These are phyloP conservation scores for Hydrangea macrophylla DNA, from an alignment of 148 eudicot species.

Conservation along the genomic window DNA sequence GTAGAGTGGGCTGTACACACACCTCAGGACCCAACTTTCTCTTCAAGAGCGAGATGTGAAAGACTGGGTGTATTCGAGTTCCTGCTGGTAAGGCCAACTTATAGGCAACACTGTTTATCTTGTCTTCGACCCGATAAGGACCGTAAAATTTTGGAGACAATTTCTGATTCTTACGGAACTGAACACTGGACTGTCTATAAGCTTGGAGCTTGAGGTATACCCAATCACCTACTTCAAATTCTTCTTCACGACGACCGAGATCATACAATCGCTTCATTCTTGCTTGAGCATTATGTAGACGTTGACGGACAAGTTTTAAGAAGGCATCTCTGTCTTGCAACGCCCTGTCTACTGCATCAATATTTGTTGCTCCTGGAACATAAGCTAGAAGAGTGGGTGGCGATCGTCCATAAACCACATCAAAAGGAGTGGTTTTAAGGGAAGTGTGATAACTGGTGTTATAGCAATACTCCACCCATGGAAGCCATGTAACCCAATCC, in stretches of 20 bases:
- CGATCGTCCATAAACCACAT: too few species aligned
- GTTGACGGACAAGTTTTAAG: too few species aligned
- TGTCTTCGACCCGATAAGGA: neutral
- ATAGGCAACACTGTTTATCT: neutral
- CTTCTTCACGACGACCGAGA: neutral
- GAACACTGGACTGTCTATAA: neutral
- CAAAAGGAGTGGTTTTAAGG: too few species aligned
- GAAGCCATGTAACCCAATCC: too few species aligned
- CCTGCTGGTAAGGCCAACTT: neutral
- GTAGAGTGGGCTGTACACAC: neutral
- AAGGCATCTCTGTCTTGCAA: neutral
- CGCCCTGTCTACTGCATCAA: neutral
- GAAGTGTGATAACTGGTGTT: too few species aligned
- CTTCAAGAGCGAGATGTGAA: neutral
- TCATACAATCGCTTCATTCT: neutral
- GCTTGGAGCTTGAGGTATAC: slow-evolving; percentile 1
- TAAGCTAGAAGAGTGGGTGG: neutral
- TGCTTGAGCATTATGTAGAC: neutral
- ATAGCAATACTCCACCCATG: too few species aligned
- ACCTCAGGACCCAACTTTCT: neutral
- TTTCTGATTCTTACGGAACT: neutral
- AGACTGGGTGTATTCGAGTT: neutral
- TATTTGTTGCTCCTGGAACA: neutral
- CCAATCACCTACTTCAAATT: neutral
- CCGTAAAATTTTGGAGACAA: neutral